Evolutionary conservation across 2,329 filamentous ascomycete species (phyloP), one percentile per base, ranked within the genome.

Genomic region (Penicillium sp.): DNA sequence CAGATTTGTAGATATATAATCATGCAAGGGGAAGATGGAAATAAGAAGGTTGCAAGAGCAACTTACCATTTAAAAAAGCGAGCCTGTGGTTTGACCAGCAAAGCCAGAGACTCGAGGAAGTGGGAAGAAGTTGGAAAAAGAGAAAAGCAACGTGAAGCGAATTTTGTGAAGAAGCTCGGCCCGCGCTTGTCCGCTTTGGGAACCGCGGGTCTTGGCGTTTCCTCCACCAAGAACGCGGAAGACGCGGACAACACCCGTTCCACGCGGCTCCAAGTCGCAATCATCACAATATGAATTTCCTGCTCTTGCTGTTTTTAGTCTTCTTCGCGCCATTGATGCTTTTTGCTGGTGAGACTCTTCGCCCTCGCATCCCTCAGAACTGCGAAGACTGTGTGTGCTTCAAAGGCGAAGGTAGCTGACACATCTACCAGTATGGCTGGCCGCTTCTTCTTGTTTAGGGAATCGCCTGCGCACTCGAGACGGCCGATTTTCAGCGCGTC

Each of bases 1-100:
- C 89, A 92, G 89, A 92, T 91, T 87, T 79, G 78, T 79, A 81
- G 81, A 80, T 80, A 75, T 83, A 80, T 87, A 87, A 88, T 91
- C 89, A 90, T 91, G 76, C 78, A 73, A 77, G 71, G 26, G 12
- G 40, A 50, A 28, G 56, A 19, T n/a, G 22, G 33, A 30, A 42
- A 42, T 3, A 28, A 58, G 24, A 15, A 22, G 15, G 30, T n/a
- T 60, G 17, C 7, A 54, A 47, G 49, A 40, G n/a, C 19, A 47
- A 66, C 73, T 73, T 74, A 73, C 73, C 73, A 77, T 77, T 68
- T 24, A 54, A 5, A 54, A 38, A 56, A 44, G 64, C 59, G 61
- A 64, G 59, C 63, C 65, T 65, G 59, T 65, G 53, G 54, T 65
- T 74, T 72, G 69, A 62, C 70, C 68, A 72, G 73, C 71, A 75